phyloP scores from a whole-genome alignment of 345 rosid species.

The Sisymbrium altissimum region DNA sequence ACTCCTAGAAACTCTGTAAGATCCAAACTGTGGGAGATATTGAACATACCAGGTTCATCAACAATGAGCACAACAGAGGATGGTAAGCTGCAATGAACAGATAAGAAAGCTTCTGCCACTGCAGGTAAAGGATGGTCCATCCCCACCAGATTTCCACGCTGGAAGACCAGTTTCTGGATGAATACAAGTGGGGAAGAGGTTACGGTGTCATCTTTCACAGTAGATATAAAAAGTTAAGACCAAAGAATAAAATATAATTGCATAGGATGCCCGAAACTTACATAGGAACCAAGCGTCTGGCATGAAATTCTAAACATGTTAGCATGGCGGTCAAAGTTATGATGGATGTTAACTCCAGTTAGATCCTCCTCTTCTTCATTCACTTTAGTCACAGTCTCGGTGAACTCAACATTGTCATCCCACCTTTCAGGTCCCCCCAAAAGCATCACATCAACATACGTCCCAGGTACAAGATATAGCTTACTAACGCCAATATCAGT shows the following conservation, averaged over 20 bases:
- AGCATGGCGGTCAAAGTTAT: conserved; percentile 39
- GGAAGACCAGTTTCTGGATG: conserved; percentile 62
- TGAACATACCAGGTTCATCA: conserved; percentile 82
- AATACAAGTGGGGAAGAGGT: conserved; percentile 32
- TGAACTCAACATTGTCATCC: conserved; percentile 56
- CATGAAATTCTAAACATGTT: conserved; percentile 61
- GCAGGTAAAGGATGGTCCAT: conserved; percentile 76
- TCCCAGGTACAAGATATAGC: conserved; percentile 81
- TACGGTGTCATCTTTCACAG: conserved; percentile 12
- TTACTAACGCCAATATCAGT: conserved; percentile 45
- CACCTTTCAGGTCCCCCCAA: conserved; percentile 89
- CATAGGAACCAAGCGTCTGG: conserved; percentile 60
- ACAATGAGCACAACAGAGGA: conserved; percentile 65
- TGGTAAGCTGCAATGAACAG: conserved; percentile 67
- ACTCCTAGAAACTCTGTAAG: neutral
- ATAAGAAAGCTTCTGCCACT: conserved; percentile 55
- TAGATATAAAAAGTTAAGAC: conserved; percentile 3
- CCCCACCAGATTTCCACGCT: conserved; percentile 81
- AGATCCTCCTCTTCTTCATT: conserved; percentile 36
- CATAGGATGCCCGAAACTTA: conserved; percentile 39
- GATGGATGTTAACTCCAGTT: conserved; percentile 44
- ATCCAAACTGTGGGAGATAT: conserved; percentile 15
- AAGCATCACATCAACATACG: conserved; percentile 64
- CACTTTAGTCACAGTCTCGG: conserved; percentile 51
- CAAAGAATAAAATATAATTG: neutral